Percentiles rank a stretch among this genome's conserved stretches.
Evolutionary conservation across 352 stramenopile genomes (phyloP).

Genomic region (Pythium dissimile): DNA sequence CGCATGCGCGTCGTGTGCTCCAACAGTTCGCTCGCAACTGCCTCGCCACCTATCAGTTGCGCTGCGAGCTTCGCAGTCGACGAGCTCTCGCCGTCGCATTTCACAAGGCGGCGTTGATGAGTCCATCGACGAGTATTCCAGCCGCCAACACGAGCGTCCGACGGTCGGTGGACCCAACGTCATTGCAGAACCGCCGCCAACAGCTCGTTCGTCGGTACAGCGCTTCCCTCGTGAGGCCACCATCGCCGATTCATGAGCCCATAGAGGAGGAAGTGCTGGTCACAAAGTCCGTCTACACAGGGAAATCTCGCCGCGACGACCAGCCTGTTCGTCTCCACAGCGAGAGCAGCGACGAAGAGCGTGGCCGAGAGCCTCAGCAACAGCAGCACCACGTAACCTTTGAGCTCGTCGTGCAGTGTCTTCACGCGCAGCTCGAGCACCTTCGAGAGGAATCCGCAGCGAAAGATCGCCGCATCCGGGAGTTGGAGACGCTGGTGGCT

Average conservation of each 20-base stretch:
- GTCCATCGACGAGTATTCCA: too few relatives aligned
- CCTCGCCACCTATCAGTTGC: conserved; percentile 13
- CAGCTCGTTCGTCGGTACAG: conserved; percentile 9
- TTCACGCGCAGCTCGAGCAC: conserved; percentile 23
- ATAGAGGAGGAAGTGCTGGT: not conserved
- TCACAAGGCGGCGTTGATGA: too few relatives aligned
- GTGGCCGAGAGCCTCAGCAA: conserved; percentile 1
- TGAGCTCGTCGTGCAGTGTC: conserved; percentile 32
- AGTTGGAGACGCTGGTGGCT: conserved; percentile 23
- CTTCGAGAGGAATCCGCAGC: not conserved
- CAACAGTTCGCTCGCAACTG: conserved; percentile 17
- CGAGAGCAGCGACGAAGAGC: conserved; percentile 8
- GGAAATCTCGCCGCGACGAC: not conserved
- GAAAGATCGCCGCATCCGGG: conserved; percentile 22
- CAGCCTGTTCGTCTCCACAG: not conserved
- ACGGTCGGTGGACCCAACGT: too few relatives aligned
- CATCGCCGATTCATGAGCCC: not conserved
- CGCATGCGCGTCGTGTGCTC: conserved; percentile 7
- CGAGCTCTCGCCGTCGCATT: conserved; percentile 20
- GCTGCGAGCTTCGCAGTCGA: conserved; percentile 6
- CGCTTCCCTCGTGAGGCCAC: not conserved
- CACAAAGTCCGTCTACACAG: not conserved
- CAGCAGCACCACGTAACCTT: conserved; percentile 24
- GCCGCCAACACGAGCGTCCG: too few relatives aligned
- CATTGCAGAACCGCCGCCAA: too few relatives aligned